A percentile compares a stretch with the other conserved stretches of the same genome.
Conservation (phyloP, 352 stramenopile genomes). For the Globisporangium lucens region DNA sequence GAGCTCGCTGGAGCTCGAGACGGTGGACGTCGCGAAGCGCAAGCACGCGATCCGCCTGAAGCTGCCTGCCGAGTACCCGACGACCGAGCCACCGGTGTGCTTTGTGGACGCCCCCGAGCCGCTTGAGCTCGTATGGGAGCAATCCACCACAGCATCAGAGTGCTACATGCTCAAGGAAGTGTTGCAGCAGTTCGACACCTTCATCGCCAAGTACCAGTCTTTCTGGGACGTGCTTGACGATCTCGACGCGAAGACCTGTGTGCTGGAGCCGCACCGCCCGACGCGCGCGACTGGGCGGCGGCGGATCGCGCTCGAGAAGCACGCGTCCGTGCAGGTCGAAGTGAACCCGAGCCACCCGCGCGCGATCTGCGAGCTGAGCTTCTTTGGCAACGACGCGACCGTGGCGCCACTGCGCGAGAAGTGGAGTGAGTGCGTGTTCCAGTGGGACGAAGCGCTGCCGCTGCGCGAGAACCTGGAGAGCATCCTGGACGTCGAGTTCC, state of each 20-base stretch:
- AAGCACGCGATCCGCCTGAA: conserved; percentile 41
- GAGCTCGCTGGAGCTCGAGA: conserved; percentile 47
- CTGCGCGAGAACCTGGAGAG: conserved; percentile 69
- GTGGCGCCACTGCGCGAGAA: conserved; percentile 48
- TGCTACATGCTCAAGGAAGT: conserved; percentile 21
- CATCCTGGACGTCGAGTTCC: conserved; percentile 57
- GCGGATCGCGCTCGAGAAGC: conserved; percentile 58
- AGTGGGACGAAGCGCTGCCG: conserved; percentile 54
- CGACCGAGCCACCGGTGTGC: conserved; percentile 25
- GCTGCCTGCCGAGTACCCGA: conserved; percentile 41
- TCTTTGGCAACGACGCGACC: conserved; percentile 71
- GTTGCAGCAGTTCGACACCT: not conserved
- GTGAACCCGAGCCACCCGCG: conserved; percentile 41
- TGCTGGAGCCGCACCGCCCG: conserved; percentile 70
- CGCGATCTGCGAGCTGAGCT: conserved; percentile 56
- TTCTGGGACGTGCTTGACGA: conserved; percentile 82
- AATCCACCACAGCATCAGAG: not conserved
- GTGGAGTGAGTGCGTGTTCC: conserved; percentile 49
- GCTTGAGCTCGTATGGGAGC: conserved; percentile 28
- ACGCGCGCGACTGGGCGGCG: conserved; percentile 60
- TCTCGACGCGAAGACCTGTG: conserved; percentile 67
- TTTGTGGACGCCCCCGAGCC: conserved; percentile 53
- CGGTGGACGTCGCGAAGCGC: conserved; percentile 33
- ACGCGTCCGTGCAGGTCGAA: conserved; percentile 76
- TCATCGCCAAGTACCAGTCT: conserved; percentile 41